These are phyloP conservation scores for Rutstroemia sp. DNA, from an alignment of 2,329 filamentous ascomycete genomes.

Conservation along the genomic window DNA sequence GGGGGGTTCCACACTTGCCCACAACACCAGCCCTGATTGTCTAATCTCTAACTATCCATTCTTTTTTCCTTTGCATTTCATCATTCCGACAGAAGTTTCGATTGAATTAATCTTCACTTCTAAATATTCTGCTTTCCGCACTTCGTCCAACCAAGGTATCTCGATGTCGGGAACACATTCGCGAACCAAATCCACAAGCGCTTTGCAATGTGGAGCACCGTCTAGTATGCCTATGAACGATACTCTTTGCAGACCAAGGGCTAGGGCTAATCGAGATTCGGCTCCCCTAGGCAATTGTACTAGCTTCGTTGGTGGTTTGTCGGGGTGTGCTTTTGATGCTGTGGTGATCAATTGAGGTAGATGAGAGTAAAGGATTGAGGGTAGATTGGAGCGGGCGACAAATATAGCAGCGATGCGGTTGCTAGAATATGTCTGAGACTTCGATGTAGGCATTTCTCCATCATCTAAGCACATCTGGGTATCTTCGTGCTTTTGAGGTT, in stretches of 20 bases:
- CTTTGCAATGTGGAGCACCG: slow-evolving; percentile 48
- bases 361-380: slow-evolving; percentile 52
- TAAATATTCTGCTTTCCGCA: slow-evolving; percentile 32
- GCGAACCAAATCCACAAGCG: slow-evolving; percentile 49
- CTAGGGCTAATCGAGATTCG: slow-evolving; percentile 48
- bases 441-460: background rate
- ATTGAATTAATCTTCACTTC: slow-evolving; percentile 42
- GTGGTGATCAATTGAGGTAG: slow-evolving; percentile 48
- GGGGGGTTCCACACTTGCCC: background rate
- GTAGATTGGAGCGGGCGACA: slow-evolving; percentile 49
- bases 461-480: background rate
- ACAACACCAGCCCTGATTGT: too few relatives aligned
- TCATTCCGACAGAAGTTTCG: slow-evolving; percentile 26
- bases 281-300: slow-evolving; percentile 55
- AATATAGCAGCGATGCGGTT: slow-evolving; percentile 42
- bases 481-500: background rate
- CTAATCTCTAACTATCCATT: too few relatives aligned
- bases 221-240: slow-evolving; percentile 55
- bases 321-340: slow-evolving; percentile 38
- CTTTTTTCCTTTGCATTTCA: background rate
- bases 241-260: slow-evolving; percentile 54
- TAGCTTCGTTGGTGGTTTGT: slow-evolving; percentile 42
- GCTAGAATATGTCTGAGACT: background rate
- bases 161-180: slow-evolving; percentile 45
- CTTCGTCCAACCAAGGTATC: slow-evolving; percentile 49